Percentiles rank a stretch among this genome's conserved stretches.
phyloP scores from a whole-genome alignment of 2,329 filamentous ascomycete species.

The Metarhizium rileyi region DNA sequence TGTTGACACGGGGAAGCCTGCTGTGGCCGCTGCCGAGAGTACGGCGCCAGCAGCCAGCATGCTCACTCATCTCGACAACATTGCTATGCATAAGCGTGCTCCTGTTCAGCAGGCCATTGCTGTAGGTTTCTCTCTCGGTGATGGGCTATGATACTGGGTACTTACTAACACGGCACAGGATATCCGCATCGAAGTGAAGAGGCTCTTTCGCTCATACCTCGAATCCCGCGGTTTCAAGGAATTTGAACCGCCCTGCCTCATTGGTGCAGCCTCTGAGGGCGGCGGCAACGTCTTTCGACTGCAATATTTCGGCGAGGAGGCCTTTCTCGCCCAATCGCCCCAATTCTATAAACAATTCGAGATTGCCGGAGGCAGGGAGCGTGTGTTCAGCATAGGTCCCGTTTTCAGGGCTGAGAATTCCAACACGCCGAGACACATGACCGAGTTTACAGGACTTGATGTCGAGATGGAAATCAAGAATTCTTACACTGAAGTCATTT shows the following conservation, averaged over 20 bases:
- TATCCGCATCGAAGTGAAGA: conserved; percentile 46
- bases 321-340: conserved; percentile 70
- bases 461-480: conserved; percentile 82
- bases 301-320: conserved; percentile 79
- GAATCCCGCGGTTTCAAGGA: conserved; percentile 64
- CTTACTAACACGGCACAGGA: conserved; percentile 10
- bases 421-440: conserved; percentile 78
- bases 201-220: conserved; percentile 69
- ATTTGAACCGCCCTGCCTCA: conserved; percentile 83
- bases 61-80: conserved; percentile 81
- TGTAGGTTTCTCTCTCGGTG: conserved; percentile 7
- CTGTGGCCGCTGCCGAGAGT: conserved; percentile 19
- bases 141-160: neutral
- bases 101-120: conserved; percentile 82
- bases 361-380: conserved; percentile 68
- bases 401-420: conserved; percentile 82
- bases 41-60: conserved; percentile 66
- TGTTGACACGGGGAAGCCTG: neutral
- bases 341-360: conserved; percentile 86
- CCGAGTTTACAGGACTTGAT: conserved; percentile 82
- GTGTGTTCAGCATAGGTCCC: conserved; percentile 68
- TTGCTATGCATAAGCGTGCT: conserved; percentile 83
- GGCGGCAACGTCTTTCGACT: conserved; percentile 86
- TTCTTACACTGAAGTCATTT: conserved; percentile 64
- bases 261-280: conserved; percentile 84